A percentile compares a stretch with the other conserved stretches of the same genome.
phyloP scores from a whole-genome alignment of 306 rosid species.

The Gillenia trifoliata region DNA sequence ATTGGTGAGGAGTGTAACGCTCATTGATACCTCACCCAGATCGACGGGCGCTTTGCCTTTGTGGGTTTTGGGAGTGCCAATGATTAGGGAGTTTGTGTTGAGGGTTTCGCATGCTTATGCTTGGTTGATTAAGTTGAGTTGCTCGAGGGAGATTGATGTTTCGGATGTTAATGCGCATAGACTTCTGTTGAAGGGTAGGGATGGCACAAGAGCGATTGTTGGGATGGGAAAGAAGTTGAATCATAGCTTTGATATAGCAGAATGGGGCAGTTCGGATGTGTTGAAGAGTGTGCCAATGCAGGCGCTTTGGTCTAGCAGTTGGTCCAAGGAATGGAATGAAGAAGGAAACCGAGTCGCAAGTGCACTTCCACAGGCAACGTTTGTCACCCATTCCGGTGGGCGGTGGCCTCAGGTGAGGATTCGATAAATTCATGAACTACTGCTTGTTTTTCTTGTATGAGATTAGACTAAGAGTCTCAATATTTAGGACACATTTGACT shows the following conservation, averaged over 20 bases:
- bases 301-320: conserved; percentile 67
- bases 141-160: conserved; percentile 47
- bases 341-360: conserved; percentile 65
- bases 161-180: conserved; percentile 61
- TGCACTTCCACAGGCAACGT: conserved; percentile 61
- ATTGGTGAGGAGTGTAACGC: conserved; percentile 66
- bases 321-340: conserved; percentile 83
- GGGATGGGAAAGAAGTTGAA: conserved; percentile 70
- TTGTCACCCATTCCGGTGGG: conserved; percentile 70
- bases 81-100: conserved; percentile 60
- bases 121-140: conserved; percentile 49
- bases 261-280: conserved; percentile 77
- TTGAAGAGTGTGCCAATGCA: conserved; percentile 68
- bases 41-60: conserved; percentile 58
- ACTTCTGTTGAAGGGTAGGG: conserved; percentile 64
- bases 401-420: conserved; percentile 87
- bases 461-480: neutral
- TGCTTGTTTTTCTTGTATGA: neutral
- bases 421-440: conserved; percentile 8
- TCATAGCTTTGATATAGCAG: conserved; percentile 71
- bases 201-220: conserved; percentile 60
- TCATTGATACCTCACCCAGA: conserved; percentile 52
- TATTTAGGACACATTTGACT: neutral
- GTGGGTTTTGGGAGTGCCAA: conserved; percentile 54
- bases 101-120: conserved; percentile 47